A percentile compares a stretch with the other conserved stretches of the same genome.
Evolutionary conservation across 768 basidiomycete species (phyloP).

Genomic region (Collybiopsis confluens): DNA sequence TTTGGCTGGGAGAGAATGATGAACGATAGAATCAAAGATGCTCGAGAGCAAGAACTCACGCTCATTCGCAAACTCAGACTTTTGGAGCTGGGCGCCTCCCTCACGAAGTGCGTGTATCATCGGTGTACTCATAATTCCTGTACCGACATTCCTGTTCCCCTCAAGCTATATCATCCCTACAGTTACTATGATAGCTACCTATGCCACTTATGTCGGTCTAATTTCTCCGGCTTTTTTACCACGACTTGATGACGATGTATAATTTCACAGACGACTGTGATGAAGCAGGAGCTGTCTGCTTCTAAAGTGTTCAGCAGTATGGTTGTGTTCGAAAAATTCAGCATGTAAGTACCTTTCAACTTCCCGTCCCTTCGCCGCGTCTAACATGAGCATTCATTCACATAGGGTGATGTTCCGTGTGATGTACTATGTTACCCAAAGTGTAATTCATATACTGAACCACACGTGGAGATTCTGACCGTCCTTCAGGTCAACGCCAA

Average conservation of each 20-base stretch:
- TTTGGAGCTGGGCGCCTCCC: conserved; percentile 39
- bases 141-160: neutral
- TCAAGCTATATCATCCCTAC: conserved; percentile 57
- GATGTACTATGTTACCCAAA: conserved; percentile 2
- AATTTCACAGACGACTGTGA: conserved; percentile 31
- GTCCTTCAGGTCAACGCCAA: conserved; percentile 34
- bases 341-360: neutral
- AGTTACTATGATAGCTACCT: conserved; percentile 62
- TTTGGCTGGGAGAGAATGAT: conserved; percentile 66
- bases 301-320: conserved; percentile 48
- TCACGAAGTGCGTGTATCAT: conserved; percentile 34
- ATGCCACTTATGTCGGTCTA: conserved; percentile 28
- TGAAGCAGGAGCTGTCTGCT: conserved; percentile 35
- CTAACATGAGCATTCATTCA: neutral
- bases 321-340: conserved; percentile 52
- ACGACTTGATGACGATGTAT: too few species aligned
- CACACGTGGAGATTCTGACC: too few species aligned
- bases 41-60: conserved; percentile 57
- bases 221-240: neutral
- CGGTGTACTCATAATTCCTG: neutral
- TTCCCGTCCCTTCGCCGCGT: neutral
- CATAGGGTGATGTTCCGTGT: conserved; percentile 1
- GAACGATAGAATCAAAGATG: conserved; percentile 44
- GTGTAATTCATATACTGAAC: too few species aligned
- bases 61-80: conserved; percentile 51